Percentiles rank a stretch among this genome's conserved stretches.
Evolutionary conservation across 2,329 filamentous ascomycete species (phyloP).

Genomic region (Pseudopyrenochaeta lycopersici): DNA sequence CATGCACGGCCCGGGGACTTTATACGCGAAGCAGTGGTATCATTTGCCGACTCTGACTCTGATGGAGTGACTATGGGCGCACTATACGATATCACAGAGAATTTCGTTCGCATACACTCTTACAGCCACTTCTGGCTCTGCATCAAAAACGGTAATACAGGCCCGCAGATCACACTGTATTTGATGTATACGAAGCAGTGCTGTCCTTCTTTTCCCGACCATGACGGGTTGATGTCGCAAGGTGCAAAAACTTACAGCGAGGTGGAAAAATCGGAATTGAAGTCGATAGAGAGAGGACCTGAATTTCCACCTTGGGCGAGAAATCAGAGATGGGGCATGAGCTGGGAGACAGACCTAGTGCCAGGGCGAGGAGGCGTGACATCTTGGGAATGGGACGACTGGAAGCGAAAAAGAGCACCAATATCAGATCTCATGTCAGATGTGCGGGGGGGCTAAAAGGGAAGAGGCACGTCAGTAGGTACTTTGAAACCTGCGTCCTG

Average conservation of each 20-base stretch:
- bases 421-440: slow-evolving; percentile 6
- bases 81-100: slow-evolving; percentile 19
- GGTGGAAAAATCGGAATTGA: neutral
- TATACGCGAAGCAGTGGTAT: neutral
- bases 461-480: no score
- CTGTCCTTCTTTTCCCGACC: neutral
- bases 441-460: neutral
- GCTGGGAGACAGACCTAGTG: slow-evolving; percentile 2
- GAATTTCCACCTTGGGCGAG: no score
- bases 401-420: slow-evolving; percentile 3
- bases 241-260: neutral
- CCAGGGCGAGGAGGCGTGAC: slow-evolving; percentile 2
- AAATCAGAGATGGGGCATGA: neutral
- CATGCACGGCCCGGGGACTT: neutral
- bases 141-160: neutral
- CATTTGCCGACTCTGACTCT: slow-evolving; percentile 2
- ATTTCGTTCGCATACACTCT: neutral
- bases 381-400: slow-evolving; percentile 4
- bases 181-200: neutral
- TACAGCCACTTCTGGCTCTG: neutral
- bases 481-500: no score
- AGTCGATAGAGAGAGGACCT: neutral
- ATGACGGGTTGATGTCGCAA: neutral
- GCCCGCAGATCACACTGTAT: neutral
- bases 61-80: slow-evolving; percentile 21